Evolutionary conservation across 2,329 filamentous ascomycete species (phyloP), one percentile per base, ranked within the genome.

Genomic region (Bipolaris oryzae): DNA sequence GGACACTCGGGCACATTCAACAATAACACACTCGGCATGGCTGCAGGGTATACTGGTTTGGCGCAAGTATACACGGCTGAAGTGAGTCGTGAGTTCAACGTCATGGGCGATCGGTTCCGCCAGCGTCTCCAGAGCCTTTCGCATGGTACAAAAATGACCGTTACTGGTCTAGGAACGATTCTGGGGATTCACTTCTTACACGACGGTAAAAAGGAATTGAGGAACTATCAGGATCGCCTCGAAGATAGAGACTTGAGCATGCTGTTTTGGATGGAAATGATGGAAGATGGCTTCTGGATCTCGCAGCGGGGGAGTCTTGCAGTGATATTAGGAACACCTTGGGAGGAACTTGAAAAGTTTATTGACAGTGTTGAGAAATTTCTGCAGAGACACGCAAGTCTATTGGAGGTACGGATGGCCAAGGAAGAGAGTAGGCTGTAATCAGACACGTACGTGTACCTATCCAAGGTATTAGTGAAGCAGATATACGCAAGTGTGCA

Each of bases 1-100:
- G 69, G 77, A 0, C 86, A 89, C 63, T 84, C 85, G 0, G 87
- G 87, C 1, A 89, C 87, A 0, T 89, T 88, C 71, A 89, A 89
- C 70, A 90, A 90, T 68, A 89, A 90, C 69, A 79, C 80, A 1
- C 73, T 88, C 6, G 82, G 82, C 1, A 89, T 88, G 79, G 76
- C 79, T 21, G 83, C 84, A 7, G 87, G 86, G 1, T 69, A 76
- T 34, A 74, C 72, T 5, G 81, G 75, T 1, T 57, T 79, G 3
- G 67, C 70, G 33, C 52, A 75, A 21, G 60, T 78, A 7, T 79
- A 73, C 54, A 78, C 73, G 7, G 66, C 74, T 1, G 65, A 72
- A 20, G 66, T 67, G 31, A 67, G 67, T 9, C 34, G 44, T 31
- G 61, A 63, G 33, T 70, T 77, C 25, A 75, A 74, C 49, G 57